Evolutionary conservation across 2,329 filamentous ascomycete genomes (phyloP).

Genomic region (Leptographium flavum): DNA sequence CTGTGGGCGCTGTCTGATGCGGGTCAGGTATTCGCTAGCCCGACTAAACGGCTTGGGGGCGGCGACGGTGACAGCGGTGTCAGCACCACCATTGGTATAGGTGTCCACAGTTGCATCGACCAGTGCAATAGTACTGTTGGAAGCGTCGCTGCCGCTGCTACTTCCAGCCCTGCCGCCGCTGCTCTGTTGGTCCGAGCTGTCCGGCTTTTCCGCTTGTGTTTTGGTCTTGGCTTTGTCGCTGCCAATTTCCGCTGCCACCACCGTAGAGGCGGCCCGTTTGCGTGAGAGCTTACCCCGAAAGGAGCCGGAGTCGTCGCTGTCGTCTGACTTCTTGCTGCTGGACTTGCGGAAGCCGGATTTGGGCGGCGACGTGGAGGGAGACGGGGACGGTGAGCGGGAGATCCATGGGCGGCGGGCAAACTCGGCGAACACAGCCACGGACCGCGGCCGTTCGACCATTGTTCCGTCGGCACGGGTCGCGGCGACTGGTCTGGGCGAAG

Average conservation of each 20-base stretch:
- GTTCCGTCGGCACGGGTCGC: slow-evolving; percentile 1
- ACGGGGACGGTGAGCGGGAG: slow-evolving; percentile 32
- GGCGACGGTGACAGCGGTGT: neutral
- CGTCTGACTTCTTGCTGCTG: slow-evolving; percentile 2
- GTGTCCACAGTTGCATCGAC: neutral
- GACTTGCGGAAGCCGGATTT: neutral
- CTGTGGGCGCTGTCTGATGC: slow-evolving; percentile 33
- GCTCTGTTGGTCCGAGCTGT: neutral
- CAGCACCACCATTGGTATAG: neutral
- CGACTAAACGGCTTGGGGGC: slow-evolving; percentile 25
- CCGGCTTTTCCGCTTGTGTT: neutral
- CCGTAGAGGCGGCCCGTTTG: slow-evolving; percentile 3
- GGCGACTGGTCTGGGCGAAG: neutral
- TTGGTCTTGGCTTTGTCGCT: slow-evolving; percentile 2
- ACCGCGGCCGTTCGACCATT: slow-evolving; percentile 16
- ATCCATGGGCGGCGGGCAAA: slow-evolving; percentile 40
- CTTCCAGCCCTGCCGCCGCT: slow-evolving; percentile 11
- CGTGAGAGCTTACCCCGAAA: slow-evolving; percentile 4
- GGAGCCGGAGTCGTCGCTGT: slow-evolving; percentile 5
- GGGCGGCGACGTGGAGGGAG: slow-evolving; percentile 19
- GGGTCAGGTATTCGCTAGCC: slow-evolving; percentile 34
- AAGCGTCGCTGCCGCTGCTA: neutral
- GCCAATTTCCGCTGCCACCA: neutral
- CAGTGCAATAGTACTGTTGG: slow-evolving; percentile 2
- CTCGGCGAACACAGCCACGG: slow-evolving; percentile 30